A percentile compares a stretch with the other conserved stretches of the same genome.
Evolutionary conservation across 2,329 filamentous ascomycete genomes (phyloP).

Genomic region (Colletotrichum neosansevieriae): DNA sequence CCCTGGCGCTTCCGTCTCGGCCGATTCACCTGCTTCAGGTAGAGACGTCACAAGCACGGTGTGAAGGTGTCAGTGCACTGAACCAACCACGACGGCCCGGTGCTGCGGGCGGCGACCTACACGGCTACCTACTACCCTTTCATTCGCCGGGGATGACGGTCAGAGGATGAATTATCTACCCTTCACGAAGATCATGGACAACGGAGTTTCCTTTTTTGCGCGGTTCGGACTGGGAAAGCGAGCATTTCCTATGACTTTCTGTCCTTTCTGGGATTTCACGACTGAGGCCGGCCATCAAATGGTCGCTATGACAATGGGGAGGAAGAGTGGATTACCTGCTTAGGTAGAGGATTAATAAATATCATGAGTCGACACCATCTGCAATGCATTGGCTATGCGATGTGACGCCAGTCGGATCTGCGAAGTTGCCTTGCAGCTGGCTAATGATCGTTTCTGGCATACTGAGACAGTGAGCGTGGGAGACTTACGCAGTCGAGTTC

Average conservation of each 20-base stretch:
- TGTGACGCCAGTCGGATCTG: too few relatives aligned
- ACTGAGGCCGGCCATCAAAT: neutral
- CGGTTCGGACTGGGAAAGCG: slow-evolving; percentile 8
- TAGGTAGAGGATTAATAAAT: slow-evolving; percentile 18
- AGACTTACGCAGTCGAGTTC: too few relatives aligned
- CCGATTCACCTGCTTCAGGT: slow-evolving; percentile 64
- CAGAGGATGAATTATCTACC: neutral
- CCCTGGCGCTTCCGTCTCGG: slow-evolving; percentile 64
- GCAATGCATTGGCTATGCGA: too few relatives aligned
- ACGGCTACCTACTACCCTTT: neutral
- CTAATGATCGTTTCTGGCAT: too few relatives aligned
- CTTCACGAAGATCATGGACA: slow-evolving; percentile 21
- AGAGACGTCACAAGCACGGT: slow-evolving; percentile 16
- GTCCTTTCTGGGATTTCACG: slow-evolving; percentile 30
- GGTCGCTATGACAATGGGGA: neutral
- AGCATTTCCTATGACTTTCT: slow-evolving; percentile 30
- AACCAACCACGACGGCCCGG: neutral
- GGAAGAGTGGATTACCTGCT: slow-evolving; percentile 1
- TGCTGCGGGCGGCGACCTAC: neutral
- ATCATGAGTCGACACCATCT: too few relatives aligned
- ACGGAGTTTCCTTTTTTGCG: slow-evolving; percentile 16
- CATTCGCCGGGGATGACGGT: neutral
- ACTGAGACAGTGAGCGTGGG: too few relatives aligned
- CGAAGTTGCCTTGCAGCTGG: too few relatives aligned
- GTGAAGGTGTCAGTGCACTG: slow-evolving; percentile 14